Percentiles rank a stretch among this genome's conserved stretches.
Conservation (phyloP, 345 rosid genomes). For the Cardamine resedifolia region DNA sequence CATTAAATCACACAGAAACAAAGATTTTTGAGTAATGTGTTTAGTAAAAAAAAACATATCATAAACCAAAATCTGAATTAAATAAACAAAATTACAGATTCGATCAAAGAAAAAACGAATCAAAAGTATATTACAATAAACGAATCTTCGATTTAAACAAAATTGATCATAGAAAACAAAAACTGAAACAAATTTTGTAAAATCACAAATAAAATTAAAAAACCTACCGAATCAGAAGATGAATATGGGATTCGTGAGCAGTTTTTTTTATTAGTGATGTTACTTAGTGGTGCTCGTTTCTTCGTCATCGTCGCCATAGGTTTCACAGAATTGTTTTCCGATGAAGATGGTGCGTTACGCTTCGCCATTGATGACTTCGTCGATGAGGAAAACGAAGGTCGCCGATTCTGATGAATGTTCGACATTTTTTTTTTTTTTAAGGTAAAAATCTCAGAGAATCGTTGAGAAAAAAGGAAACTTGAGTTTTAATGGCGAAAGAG, state of each 20-base stretch:
- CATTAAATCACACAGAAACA: neutral
- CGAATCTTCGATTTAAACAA: neutral
- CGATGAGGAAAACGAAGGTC: slow-evolving; percentile 35
- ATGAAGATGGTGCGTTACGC: slow-evolving; percentile 29
- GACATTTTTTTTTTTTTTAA: slow-evolving; percentile 10
- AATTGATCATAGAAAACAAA: neutral
- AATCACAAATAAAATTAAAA: neutral
- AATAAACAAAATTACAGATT: neutral
- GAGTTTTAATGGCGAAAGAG: slow-evolving; percentile 15
- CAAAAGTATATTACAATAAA: neutral
- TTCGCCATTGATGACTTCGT: slow-evolving; percentile 37
- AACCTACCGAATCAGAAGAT: slow-evolving; percentile 58
- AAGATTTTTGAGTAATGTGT: neutral
- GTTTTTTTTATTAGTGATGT: slow-evolving; percentile 65
- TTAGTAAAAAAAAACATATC: neutral
- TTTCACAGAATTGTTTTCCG: slow-evolving; percentile 21
- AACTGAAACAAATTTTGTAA: neutral
- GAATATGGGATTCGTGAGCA: slow-evolving; percentile 44
- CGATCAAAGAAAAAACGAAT: neutral
- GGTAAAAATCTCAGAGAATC: slow-evolving; percentile 17
- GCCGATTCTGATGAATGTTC: slow-evolving; percentile 20
- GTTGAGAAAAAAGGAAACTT: neutral
- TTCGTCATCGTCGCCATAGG: slow-evolving; percentile 14
- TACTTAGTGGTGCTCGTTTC: slow-evolving; percentile 59
- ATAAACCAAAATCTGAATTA: neutral